phyloP scores from a whole-genome alignment of 2,329 filamentous ascomycete species.

The Talaromyces sp. region DNA sequence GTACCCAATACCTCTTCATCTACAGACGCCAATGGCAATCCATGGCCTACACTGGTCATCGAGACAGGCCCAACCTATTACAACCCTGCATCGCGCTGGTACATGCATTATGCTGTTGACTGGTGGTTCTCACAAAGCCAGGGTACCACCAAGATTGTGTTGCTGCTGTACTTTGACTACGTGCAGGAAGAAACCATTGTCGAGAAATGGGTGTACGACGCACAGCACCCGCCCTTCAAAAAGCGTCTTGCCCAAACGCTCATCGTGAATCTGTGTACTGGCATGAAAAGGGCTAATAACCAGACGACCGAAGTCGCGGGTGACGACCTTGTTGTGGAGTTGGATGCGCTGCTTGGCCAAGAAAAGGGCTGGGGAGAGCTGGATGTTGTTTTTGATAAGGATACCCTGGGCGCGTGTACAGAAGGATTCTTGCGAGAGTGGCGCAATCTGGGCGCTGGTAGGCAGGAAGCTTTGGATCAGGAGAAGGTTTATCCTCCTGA shows the following conservation, averaged over 20 bases:
- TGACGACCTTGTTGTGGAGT: not conserved
- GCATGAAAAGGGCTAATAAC: not conserved
- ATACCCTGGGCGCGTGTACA: not conserved
- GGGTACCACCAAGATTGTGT: not conserved
- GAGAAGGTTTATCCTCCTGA: not conserved
- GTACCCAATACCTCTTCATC: not conserved
- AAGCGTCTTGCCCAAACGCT: constrained; percentile 1
- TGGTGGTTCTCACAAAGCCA: constrained; percentile 10
- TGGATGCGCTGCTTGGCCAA: constrained; percentile 3
- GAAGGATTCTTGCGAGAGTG: not conserved
- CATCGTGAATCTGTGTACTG: not conserved
- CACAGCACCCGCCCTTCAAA: not conserved
- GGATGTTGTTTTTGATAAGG: constrained; percentile 6
- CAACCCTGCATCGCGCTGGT: constrained; percentile 1
- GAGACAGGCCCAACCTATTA: not conserved
- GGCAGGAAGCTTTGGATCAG: not conserved
- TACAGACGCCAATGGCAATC: not conserved
- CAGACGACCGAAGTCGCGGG: not conserved
- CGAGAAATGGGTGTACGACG: constrained; percentile 4
- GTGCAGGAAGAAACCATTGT: not conserved
- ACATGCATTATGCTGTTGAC: constrained; percentile 3
- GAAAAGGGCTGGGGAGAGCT: not conserved
- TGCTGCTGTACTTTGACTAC: constrained; percentile 7
- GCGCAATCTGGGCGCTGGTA: constrained; percentile 1
- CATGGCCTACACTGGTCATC: constrained; percentile 6